Percentiles rank a stretch among this genome's conserved stretches.
These are phyloP conservation scores for Aegle marmelos DNA, from an alignment of 345 rosid genomes.

Conservation along the genomic window DNA sequence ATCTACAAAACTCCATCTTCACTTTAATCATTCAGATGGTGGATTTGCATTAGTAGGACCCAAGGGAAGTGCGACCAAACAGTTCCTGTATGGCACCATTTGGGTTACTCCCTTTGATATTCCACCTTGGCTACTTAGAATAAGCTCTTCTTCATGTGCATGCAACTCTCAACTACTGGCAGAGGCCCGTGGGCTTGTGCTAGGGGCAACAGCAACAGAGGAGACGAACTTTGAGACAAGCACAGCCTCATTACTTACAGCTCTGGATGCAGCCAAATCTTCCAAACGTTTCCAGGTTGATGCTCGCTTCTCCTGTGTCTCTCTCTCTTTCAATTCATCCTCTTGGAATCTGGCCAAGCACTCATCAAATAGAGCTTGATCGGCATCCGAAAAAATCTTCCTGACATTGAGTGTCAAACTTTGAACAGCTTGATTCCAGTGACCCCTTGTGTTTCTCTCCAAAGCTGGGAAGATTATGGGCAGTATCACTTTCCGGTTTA, in stretches of 20 bases:
- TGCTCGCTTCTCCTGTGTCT: conserved; percentile 47
- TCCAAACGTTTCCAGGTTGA: conserved; percentile 64
- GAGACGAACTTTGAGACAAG: conserved; percentile 50
- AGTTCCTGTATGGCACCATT: conserved; percentile 11
- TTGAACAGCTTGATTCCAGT: conserved; percentile 71
- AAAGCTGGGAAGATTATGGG: conserved; percentile 59
- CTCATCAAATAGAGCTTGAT: conserved; percentile 62
- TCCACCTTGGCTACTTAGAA: conserved; percentile 4
- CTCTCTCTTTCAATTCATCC: conserved; percentile 44
- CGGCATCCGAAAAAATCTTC: conserved; percentile 54
- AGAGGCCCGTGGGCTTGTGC: conserved; percentile 36
- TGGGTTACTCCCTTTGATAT: background rate
- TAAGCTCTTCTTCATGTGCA: conserved; percentile 6
- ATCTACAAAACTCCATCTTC: conserved; percentile 15
- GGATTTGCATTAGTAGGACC: background rate
- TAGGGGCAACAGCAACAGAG: conserved; percentile 39
- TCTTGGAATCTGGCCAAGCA: conserved; percentile 58
- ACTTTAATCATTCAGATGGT: conserved; percentile 1
- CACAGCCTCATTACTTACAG: conserved; percentile 52
- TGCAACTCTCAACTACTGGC: conserved; percentile 35
- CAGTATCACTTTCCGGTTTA: conserved; percentile 44
- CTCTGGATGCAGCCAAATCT: conserved; percentile 58
- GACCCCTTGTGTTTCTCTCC: conserved; percentile 49
- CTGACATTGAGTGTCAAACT: conserved; percentile 55
- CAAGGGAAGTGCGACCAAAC: conserved; percentile 12